Percentiles rank a stretch among this genome's conserved stretches.
Evolutionary conservation across 2,329 filamentous ascomycete genomes (phyloP).

Genomic region (Diplodia scrobiculata): DNA sequence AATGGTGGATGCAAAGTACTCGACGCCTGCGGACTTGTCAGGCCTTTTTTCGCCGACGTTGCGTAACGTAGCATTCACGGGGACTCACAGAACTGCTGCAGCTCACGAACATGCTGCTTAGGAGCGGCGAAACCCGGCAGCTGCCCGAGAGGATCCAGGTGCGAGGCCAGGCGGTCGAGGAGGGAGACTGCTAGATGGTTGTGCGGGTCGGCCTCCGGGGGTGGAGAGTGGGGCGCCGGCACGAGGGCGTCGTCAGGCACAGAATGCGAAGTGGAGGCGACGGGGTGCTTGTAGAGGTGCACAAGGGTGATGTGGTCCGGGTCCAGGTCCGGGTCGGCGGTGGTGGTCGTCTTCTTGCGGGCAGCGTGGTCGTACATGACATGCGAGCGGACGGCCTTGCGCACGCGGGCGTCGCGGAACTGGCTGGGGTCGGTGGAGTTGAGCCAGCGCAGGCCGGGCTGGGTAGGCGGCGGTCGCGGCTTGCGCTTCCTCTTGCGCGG

Average conservation of each 20-base stretch:
- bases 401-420: constrained; percentile 6
- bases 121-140: constrained; percentile 7
- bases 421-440: constrained; percentile 21
- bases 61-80: background rate
- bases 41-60: background rate
- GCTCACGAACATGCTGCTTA: constrained; percentile 8
- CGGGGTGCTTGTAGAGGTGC: constrained; percentile 3
- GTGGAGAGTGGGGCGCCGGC: background rate
- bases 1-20: constrained; percentile 13
- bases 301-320: constrained; percentile 1
- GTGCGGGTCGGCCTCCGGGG: background rate
- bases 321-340: too few relatives aligned
- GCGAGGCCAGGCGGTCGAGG: constrained; percentile 14
- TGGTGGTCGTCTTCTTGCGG: constrained; percentile 1
- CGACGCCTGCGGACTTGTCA: constrained; percentile 3
- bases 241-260: background rate
- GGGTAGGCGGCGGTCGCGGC: constrained; percentile 15
- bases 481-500: constrained; percentile 16
- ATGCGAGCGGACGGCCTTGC: constrained; percentile 20
- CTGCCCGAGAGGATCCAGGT: constrained; percentile 15
- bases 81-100: constrained; percentile 13
- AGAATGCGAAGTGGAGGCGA: background rate
- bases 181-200: constrained; percentile 7
- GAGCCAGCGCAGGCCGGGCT: constrained; percentile 23
- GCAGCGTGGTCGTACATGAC: constrained; percentile 22